A percentile compares a stretch with the other conserved stretches of the same genome.
Conservation (phyloP, 305 asterid genomes). For the Rubia peregrina region DNA sequence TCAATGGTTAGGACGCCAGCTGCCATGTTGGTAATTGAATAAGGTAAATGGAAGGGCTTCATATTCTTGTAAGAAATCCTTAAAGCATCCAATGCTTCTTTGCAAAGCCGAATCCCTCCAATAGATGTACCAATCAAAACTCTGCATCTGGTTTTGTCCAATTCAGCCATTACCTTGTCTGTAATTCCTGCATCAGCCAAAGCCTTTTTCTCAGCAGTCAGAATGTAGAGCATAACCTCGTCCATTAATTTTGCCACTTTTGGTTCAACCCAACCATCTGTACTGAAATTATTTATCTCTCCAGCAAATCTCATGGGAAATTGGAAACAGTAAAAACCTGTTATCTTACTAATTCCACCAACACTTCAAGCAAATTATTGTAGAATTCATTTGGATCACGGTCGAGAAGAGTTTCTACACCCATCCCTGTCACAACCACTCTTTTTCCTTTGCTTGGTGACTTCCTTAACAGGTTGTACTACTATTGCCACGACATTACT, state of each 20-base stretch:
- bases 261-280: constrained; percentile 92
- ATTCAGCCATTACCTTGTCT: constrained; percentile 62
- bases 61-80: constrained; percentile 84
- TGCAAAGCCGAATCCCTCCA: constrained; percentile 58
- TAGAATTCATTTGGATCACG: too few species aligned
- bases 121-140: constrained; percentile 88
- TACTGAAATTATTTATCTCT: constrained; percentile 85
- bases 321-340: too few species aligned
- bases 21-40: constrained; percentile 94
- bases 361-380: too few species aligned
- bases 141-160: constrained; percentile 76
- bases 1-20: constrained; percentile 96
- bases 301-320: too few species aligned
- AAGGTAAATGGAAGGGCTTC: constrained; percentile 96
- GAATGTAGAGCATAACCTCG: constrained; percentile 90
- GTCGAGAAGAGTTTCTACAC: constrained; percentile 37
- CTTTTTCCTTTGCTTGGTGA: constrained; percentile 49
- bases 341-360: too few species aligned
- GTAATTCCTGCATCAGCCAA: constrained; percentile 81
- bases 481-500: constrained; percentile 56
- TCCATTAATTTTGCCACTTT: constrained; percentile 93
- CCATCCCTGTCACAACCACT: constrained; percentile 99
- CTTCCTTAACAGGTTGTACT: constrained; percentile 47
- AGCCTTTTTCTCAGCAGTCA: constrained; percentile 95
- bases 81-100: constrained; percentile 86